Percentiles rank a stretch among this genome's conserved stretches.
Evolutionary conservation across 331 rosid genomes (phyloP).

Genomic region (Telfairia occidentalis): DNA sequence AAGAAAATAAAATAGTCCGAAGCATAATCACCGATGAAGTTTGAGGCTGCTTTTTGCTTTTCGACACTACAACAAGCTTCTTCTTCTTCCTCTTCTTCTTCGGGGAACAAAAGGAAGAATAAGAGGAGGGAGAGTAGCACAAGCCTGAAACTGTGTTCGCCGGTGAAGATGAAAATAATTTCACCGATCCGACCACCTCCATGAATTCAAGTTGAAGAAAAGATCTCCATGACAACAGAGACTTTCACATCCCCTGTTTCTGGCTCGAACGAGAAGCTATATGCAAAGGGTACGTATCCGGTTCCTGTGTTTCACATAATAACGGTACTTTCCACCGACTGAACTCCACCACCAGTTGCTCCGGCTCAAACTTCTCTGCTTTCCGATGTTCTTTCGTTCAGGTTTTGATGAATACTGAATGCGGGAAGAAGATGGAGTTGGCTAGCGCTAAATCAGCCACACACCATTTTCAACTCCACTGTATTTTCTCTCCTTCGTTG

Average conservation of each 20-base stretch:
- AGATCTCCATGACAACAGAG: neutral
- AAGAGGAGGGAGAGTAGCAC: conserved; percentile 7
- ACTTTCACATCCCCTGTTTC: neutral
- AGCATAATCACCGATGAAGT: conserved; percentile 10
- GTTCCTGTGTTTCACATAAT: neutral
- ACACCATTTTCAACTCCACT: neutral
- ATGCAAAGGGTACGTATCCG: neutral
- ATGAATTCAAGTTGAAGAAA: conserved; percentile 3
- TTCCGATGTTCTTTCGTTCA: neutral
- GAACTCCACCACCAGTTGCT: neutral
- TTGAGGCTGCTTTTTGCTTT: conserved; percentile 39
- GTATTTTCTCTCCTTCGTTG: neutral
- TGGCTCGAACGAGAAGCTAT: neutral
- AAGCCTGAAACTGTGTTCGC: neutral
- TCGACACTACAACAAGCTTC: conserved; percentile 25
- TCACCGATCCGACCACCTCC: neutral
- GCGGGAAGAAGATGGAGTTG: neutral
- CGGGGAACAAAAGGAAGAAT: conserved; percentile 4
- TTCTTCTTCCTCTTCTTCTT: conserved; percentile 8
- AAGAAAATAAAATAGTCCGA: neutral
- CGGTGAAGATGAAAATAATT: conserved; percentile 13
- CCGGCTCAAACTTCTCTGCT: neutral
- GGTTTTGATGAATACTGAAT: neutral
- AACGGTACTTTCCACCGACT: neutral
- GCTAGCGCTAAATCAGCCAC: neutral